These are phyloP conservation scores for Linderniella brevidens DNA, from an alignment of 257 asterid genomes.

Conservation along the genomic window DNA sequence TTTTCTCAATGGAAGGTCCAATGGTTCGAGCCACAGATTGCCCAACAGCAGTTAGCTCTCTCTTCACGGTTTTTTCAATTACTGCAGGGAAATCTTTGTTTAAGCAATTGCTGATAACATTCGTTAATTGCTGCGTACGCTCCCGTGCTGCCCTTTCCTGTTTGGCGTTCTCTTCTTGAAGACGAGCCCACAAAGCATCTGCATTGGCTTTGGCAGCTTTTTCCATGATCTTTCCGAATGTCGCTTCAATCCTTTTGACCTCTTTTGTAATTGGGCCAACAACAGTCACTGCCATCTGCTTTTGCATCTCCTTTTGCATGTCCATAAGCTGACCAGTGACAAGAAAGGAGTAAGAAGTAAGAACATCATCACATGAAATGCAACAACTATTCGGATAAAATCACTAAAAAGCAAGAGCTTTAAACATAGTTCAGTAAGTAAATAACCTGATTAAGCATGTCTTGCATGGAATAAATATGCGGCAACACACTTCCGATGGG, in stretches of 20 bases:
- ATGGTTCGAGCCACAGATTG: constrained; percentile 70
- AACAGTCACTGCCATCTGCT: constrained; percentile 60
- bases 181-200: constrained; percentile 85
- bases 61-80: constrained; percentile 68
- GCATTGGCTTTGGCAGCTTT: constrained; percentile 57
- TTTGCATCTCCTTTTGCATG: constrained; percentile 49
- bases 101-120: constrained; percentile 40
- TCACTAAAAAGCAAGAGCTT: too few species aligned
- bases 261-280: constrained; percentile 66
- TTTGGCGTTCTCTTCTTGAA: constrained; percentile 72
- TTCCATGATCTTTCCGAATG: constrained; percentile 69
- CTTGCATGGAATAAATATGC: constrained; percentile 55
- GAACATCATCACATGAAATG: not conserved
- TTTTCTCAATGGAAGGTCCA: constrained; percentile 63
- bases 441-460: constrained; percentile 67
- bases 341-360: not conserved
- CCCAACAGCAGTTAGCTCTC: constrained; percentile 53
- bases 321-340: constrained; percentile 22
- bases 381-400: too few species aligned
- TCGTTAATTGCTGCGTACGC: constrained; percentile 47
- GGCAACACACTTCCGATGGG: constrained; percentile 15
- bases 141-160: constrained; percentile 74
- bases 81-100: constrained; percentile 70
- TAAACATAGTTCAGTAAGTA: not conserved
- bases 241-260: constrained; percentile 68